phyloP scores from a whole-genome alignment of 2,329 filamentous ascomycete species.

The Ophiocordyceps camponoti-rufipedis region DNA sequence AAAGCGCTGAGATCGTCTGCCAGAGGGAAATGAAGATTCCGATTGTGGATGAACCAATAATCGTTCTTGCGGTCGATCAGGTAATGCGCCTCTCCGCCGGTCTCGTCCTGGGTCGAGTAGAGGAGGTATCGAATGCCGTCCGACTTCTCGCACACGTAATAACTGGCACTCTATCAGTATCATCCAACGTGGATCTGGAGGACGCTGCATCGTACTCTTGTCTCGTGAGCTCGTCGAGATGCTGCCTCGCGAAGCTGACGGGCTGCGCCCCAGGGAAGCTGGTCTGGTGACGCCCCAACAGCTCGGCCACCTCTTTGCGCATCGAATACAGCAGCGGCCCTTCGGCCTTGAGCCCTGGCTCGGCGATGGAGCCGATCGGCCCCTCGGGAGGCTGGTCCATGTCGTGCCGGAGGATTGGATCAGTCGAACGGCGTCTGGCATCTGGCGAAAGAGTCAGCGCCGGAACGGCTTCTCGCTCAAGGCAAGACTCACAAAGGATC shows the following conservation, averaged over 20 bases:
- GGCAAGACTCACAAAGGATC: too few relatives aligned
- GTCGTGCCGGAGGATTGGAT: not conserved
- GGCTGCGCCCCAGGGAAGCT: slow-evolving; percentile 85
- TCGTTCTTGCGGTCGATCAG: slow-evolving; percentile 97
- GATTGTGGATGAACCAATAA: slow-evolving; percentile 65
- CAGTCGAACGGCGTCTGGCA: not conserved
- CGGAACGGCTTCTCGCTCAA: too few relatives aligned
- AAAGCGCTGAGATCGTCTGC: slow-evolving; percentile 46
- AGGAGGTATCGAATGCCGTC: slow-evolving; percentile 93
- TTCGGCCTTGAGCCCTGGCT: slow-evolving; percentile 47
- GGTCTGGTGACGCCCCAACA: slow-evolving; percentile 51
- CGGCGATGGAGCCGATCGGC: slow-evolving; percentile 31
- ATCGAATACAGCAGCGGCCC: slow-evolving; percentile 41
- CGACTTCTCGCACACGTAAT: slow-evolving; percentile 97
- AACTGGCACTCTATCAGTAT: slow-evolving; percentile 27
- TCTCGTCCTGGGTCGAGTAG: slow-evolving; percentile 56
- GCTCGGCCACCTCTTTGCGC: slow-evolving; percentile 52
- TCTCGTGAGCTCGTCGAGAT: slow-evolving; percentile 63
- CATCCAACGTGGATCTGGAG: not conserved
- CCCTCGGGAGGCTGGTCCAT: slow-evolving; percentile 14
- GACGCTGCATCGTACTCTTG: slow-evolving; percentile 40
- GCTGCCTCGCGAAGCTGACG: slow-evolving; percentile 71
- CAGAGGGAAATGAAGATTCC: slow-evolving; percentile 62
- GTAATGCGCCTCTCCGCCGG: slow-evolving; percentile 55
- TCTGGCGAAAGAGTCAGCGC: too few relatives aligned